Evolutionary conservation across 306 rosid genomes (phyloP).

Genomic region (Nissolia schottii): DNA sequence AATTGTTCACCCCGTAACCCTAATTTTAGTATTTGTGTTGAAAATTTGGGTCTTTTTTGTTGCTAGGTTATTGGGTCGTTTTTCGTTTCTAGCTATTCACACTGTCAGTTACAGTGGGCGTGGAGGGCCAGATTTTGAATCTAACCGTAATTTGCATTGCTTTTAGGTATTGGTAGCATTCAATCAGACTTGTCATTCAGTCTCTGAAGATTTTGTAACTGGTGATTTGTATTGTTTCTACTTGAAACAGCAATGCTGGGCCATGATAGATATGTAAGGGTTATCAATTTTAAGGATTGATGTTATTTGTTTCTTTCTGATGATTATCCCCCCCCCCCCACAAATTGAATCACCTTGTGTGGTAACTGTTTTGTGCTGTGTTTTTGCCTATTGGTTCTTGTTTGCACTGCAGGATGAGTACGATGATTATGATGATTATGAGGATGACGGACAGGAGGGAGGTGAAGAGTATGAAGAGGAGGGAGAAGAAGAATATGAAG

Average conservation of each 20-base stretch:
- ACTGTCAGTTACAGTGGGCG: conserved; percentile 25
- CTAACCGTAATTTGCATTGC: conserved; percentile 11
- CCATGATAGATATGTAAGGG: conserved; percentile 55
- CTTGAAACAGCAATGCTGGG: conserved; percentile 49
- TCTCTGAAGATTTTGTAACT: conserved; percentile 4
- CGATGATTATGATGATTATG: conserved; percentile 55
- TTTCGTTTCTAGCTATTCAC: neutral
- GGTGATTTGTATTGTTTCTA: conserved; percentile 12
- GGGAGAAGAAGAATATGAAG: conserved; percentile 47
- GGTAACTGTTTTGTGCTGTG: neutral
- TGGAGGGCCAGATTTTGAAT: neutral
- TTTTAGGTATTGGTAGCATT: conserved; percentile 1
- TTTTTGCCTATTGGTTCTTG: neutral
- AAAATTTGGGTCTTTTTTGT: neutral
- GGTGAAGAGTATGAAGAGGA: conserved; percentile 49
- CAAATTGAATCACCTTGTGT: neutral
- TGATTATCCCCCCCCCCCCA: neutral
- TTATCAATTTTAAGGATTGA: neutral
- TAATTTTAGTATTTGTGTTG: neutral
- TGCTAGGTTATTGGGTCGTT: neutral
- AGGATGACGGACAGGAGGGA: conserved; percentile 41
- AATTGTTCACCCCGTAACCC: neutral
- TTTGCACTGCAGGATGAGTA: conserved; percentile 41
- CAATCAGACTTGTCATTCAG: neutral
- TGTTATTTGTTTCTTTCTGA: neutral